Evolutionary conservation across 1,139 yeast genomes (phyloP).

Genomic region (Candida tetrigidarum): DNA sequence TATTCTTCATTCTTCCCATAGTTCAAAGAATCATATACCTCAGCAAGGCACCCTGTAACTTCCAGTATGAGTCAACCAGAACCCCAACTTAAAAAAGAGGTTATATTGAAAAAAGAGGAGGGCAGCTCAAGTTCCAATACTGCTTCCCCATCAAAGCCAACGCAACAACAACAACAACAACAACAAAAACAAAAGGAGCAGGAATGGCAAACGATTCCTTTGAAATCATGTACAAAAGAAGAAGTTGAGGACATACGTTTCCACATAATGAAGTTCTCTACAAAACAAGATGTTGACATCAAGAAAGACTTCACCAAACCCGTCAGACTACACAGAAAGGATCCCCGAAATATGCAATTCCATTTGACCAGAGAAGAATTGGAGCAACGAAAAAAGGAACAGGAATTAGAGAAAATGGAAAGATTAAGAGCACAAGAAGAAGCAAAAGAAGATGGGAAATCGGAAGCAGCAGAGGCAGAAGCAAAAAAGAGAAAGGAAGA

Average conservation of each 20-base stretch:
- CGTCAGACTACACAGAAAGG: conserved; percentile 86
- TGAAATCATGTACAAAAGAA: conserved; percentile 73
- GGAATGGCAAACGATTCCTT: conserved; percentile 65
- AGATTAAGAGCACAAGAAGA: conserved; percentile 17
- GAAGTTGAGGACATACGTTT: conserved; percentile 77
- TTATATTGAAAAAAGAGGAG: conserved; percentile 27
- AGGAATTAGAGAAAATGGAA: conserved; percentile 5
- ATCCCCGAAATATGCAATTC: conserved; percentile 87
- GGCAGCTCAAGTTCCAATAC: conserved; percentile 2
- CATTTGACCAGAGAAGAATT: conserved; percentile 71
- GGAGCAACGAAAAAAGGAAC: conserved; percentile 58
- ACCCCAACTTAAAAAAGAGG: conserved; percentile 32
- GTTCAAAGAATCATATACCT: not conserved
- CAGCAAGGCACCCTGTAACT: not conserved
- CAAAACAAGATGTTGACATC: conserved; percentile 74
- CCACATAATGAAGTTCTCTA: conserved; percentile 82
- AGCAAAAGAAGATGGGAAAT: conserved; percentile 23
- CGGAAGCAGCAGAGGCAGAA: conserved; percentile 23
- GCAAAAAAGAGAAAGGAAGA: conserved; percentile 22
- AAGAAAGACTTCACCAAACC: conserved; percentile 75
- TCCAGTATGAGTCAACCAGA: conserved; percentile 28
- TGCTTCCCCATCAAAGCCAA: conserved; percentile 5
- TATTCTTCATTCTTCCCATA: conserved; percentile 1
- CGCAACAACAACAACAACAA: conserved; percentile 17
- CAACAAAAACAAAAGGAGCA: conserved; percentile 20